These are phyloP conservation scores for Acanthamoeba castellanii DNA, from an alignment of 208 protist species.

Conservation along the genomic window DNA sequence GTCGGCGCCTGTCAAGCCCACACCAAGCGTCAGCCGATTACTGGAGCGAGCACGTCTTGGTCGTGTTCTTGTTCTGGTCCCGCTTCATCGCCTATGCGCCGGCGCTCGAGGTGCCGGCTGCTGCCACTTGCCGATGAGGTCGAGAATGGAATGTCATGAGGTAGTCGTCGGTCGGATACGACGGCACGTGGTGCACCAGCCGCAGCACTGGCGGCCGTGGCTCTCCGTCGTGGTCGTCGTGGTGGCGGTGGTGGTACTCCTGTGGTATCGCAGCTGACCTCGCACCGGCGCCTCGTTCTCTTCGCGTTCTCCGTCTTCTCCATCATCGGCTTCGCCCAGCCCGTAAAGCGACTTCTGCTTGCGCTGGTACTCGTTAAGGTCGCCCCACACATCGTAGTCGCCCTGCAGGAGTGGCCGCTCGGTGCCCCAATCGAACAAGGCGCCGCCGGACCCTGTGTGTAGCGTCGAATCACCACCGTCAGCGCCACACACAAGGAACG, in stretches of 20 bases:
- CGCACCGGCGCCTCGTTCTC: neutral
- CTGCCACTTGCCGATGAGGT: neutral
- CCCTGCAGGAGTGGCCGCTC: slow-evolving; percentile 34
- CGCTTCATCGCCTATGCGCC: too few species aligned
- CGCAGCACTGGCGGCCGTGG: neutral
- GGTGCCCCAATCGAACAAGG: slow-evolving; percentile 14
- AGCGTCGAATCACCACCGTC: too few species aligned
- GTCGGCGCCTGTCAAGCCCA: neutral
- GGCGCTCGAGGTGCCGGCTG: neutral
- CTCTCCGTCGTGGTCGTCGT: neutral
- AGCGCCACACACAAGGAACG: too few species aligned
- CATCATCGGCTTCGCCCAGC: neutral
- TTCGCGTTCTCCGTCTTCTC: neutral
- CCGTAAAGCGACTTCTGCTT: too few species aligned
- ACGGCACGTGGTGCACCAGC: neutral
- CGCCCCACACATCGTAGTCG: slow-evolving; percentile 28
- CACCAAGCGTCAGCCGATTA: neutral
- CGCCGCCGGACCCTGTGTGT: slow-evolving; percentile 25
- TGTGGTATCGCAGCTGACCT: neutral
- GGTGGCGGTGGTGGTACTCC: neutral
- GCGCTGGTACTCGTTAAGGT: neutral
- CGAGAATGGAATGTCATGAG: slow-evolving; percentile 24
- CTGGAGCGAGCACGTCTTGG: neutral
- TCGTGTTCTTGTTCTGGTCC: neutral
- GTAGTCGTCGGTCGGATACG: slow-evolving; percentile 33